Percentiles rank a stretch among this genome's conserved stretches.
Evolutionary conservation across 2,329 filamentous ascomycete genomes (phyloP).

Genomic region (Grosmannia penicillata): DNA sequence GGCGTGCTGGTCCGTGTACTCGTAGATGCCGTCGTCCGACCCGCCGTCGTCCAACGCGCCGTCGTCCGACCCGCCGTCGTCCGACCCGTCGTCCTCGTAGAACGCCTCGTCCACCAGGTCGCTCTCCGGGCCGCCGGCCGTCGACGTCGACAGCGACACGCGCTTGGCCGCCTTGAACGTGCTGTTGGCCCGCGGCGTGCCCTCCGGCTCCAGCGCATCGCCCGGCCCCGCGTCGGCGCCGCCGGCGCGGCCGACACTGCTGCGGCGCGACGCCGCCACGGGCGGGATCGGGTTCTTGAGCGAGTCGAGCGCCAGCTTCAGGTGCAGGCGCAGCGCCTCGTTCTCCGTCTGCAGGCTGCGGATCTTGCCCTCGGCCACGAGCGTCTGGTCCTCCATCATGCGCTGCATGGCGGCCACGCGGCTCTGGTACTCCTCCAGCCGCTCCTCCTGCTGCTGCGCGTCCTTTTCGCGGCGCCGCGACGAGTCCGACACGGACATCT

Average conservation of each 20-base stretch:
- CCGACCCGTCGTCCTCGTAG: slow-evolving; percentile 14
- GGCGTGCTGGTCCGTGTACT: slow-evolving; percentile 35
- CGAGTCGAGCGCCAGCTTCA: slow-evolving; percentile 73
- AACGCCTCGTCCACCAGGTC: slow-evolving; percentile 13
- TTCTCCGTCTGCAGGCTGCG: slow-evolving; percentile 80
- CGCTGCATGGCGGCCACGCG: slow-evolving; percentile 83
- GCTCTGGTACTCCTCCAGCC: slow-evolving; percentile 85
- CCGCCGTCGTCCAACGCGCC: slow-evolving; percentile 32
- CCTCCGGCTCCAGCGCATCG: not conserved
- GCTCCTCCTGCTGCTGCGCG: slow-evolving; percentile 57
- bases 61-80: slow-evolving; percentile 27
- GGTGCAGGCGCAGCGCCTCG: slow-evolving; percentile 72
- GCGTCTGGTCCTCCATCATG: slow-evolving; percentile 85
- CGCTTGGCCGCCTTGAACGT: not conserved
- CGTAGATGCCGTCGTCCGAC: slow-evolving; percentile 25
- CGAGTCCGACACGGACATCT: slow-evolving; percentile 57
- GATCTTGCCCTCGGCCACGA: slow-evolving; percentile 89
- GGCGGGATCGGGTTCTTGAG: slow-evolving; percentile 80
- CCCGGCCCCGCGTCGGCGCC: not conserved
- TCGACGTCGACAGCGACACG: not conserved
- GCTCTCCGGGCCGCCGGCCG: slow-evolving; percentile 9
- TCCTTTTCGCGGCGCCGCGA: slow-evolving; percentile 58
- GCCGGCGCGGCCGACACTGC: slow-evolving; percentile 1
- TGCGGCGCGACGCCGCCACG: slow-evolving; percentile 21
- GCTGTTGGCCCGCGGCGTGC: not conserved